Base-by-base conservation (phyloP, 306 rosid genomes). In the Acacia crassicarpa region DNA sequence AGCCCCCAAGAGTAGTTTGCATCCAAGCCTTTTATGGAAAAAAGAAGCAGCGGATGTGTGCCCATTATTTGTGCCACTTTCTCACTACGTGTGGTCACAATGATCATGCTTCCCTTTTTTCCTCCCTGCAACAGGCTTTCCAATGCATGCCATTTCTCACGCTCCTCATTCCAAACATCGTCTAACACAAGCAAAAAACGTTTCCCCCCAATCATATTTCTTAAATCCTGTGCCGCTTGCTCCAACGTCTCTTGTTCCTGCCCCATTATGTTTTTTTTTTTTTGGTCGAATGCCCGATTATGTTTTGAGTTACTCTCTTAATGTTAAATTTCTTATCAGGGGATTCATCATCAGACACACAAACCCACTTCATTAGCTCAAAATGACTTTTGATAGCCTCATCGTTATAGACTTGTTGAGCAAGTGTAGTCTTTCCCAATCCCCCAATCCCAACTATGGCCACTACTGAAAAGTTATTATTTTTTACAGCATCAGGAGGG, bases 341-440 rank as follows among this genome's bases (percentile, higher is more conserved):
- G 2, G 32, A 30, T 30, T 30, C 32, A 30, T 30, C 32, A 30
- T 30, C 32, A 30, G 32, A 30, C 32, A 30, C 32, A 30, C 32
- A 30, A 30, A 30, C 32, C 32, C 32, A 30, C 32, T 30, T 30
- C 32, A 30, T 30, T 30, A 30, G 32, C 32, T 30, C 32, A 30
- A 30, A 30, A 30, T 30, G 32, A 30, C 32, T 30, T 30, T 30
- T 30, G 32, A 30, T 30, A 30, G 32, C 32, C 32, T 30, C 32
- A 30, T 30, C 32, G 2, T 30, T 30, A 30, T 30, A 30, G 32
- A 30, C 32, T 30, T 30, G n/a, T 46, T 84, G 75, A 27, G 82
- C 84, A 70, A 80, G 75, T 35, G 87, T 51, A 1, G 87, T 84
- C 61, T 80, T 80, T 1, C 84, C 84, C 11, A 61, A 25, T 22